A percentile compares a stretch with the other conserved stretches of the same genome.
Evolutionary conservation across 2,329 filamentous ascomycete species (phyloP).

Genomic region (Leptographium galeiforme): DNA sequence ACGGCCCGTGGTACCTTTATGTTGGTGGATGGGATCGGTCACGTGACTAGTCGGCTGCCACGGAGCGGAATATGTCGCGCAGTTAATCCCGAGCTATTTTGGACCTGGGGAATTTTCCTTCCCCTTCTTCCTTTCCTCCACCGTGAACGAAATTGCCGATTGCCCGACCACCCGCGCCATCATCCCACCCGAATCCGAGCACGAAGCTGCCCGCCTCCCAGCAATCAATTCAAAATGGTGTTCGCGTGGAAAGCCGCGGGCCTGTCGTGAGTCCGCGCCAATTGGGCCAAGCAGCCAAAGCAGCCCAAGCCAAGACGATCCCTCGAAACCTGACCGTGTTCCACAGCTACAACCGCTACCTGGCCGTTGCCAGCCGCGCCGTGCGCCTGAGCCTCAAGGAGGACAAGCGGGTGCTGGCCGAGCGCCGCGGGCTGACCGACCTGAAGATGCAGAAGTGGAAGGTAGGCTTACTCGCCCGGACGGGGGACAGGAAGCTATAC

Average conservation of each 20-base stretch:
- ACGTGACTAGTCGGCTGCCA: neutral
- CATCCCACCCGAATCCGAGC: neutral
- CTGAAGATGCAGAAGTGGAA: slow-evolving; percentile 86
- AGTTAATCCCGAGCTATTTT: slow-evolving; percentile 5
- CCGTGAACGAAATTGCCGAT: neutral
- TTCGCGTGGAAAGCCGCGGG: slow-evolving; percentile 98
- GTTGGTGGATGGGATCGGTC: neutral
- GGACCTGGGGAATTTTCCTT: neutral
- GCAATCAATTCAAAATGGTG: slow-evolving; percentile 56
- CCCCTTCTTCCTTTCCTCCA: neutral
- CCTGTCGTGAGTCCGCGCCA: slow-evolving; percentile 60
- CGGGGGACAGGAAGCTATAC: no score
- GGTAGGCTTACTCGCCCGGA: slow-evolving; percentile 27
- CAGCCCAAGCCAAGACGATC: neutral
- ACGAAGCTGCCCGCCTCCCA: slow-evolving; percentile 5
- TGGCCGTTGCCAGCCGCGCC: slow-evolving; percentile 84
- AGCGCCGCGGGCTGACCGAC: slow-evolving; percentile 82
- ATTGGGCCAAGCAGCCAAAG: neutral
- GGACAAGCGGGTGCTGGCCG: slow-evolving; percentile 71
- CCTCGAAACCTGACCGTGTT: neutral
- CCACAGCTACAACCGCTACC: slow-evolving; percentile 96
- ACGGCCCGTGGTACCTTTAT: no score
- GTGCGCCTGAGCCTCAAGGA: slow-evolving; percentile 97
- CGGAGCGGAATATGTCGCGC: slow-evolving; percentile 7
- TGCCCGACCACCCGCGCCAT: neutral